Evolutionary conservation across 2,329 filamentous ascomycete genomes (phyloP).

Genomic region (Dothidotthia symphoricarpi): DNA sequence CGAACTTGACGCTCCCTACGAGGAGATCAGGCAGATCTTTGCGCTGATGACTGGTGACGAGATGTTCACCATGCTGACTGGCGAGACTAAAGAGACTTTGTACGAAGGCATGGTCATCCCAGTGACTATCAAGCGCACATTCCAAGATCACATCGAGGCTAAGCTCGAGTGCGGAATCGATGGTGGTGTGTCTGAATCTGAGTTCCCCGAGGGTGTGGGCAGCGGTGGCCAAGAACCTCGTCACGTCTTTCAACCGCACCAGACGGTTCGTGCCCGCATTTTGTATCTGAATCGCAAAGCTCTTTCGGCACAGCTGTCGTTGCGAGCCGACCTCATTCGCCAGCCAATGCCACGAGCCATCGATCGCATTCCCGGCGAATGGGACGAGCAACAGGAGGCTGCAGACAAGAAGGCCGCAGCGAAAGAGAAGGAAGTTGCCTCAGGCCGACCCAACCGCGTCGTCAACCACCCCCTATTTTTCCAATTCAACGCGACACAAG

Average conservation of each 20-base stretch:
- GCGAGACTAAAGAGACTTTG: conserved; percentile 81
- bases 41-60: conserved; percentile 68
- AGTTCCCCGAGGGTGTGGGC: conserved; percentile 70
- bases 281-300: conserved; percentile 83
- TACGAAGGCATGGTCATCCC: conserved; percentile 90
- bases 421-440: conserved; percentile 80
- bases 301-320: conserved; percentile 77
- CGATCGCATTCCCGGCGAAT: conserved; percentile 75
- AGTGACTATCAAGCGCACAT: conserved; percentile 81
- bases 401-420: conserved; percentile 75
- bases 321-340: conserved; percentile 77
- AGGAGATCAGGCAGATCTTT: conserved; percentile 85
- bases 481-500: conserved; percentile 86
- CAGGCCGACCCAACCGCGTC: conserved; percentile 84
- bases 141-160: conserved; percentile 88
- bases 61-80: conserved; percentile 94
- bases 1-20: conserved; percentile 88
- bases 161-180: conserved; percentile 94
- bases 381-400: conserved; percentile 81
- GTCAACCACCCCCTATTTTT: conserved; percentile 98
- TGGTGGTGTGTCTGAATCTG: conserved; percentile 77
- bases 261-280: conserved; percentile 86
- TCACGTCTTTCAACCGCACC: conserved; percentile 72
- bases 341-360: conserved; percentile 50
- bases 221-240: conserved; percentile 46